Evolutionary conservation across 2,329 filamentous ascomycete species (phyloP), one percentile per base, ranked within the genome.

Genomic region (Coleophoma crateriformis): DNA sequence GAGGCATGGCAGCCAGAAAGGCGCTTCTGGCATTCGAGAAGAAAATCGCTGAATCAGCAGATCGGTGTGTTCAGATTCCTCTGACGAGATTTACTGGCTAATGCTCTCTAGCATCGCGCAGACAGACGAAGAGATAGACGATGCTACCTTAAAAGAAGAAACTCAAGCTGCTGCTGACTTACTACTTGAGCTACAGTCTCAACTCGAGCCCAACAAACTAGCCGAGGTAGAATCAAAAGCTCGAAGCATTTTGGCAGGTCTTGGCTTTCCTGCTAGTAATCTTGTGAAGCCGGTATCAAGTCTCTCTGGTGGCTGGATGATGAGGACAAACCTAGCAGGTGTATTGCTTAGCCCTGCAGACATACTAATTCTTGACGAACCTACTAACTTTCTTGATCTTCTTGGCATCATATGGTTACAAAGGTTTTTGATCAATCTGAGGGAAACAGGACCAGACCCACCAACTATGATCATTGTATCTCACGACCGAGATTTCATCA

Each of bases 391-490:
- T 62, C 76, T 95, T 1, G 89, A 95, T 61, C 72, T 95, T 1
- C 76, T 90, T 0, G 88, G 87, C 1, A 90, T 95, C 50, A 81
- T 95, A 49, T 95, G 90, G 88, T 74, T 96, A 1, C 85, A 95
- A 62, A 77, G 78, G 12, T 85, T 90, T 61, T 78, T 95, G 10
- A 71, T 77, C 35, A 70, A 76, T 1, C 66, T 85, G 3, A 73
- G 74, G 4, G 76, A 81, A 17, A 66, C 65, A 0, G 68, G 74
- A 0, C 68, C 73, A 2, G 79, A 75, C 1, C 58, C 78, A 0
- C 79, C 79, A 0, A 94, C 88, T 0, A 74, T 94, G 1, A 73
- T 95, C 14, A 72, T 94, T 1, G 88, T 94, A 3, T 94, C 89
- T 0, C 90, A 95, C 68, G 90, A 95, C 64, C 80, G 89, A 14